phyloP scores from a whole-genome alignment of 2,329 filamentous ascomycete species.

The Tolypocladium album region DNA sequence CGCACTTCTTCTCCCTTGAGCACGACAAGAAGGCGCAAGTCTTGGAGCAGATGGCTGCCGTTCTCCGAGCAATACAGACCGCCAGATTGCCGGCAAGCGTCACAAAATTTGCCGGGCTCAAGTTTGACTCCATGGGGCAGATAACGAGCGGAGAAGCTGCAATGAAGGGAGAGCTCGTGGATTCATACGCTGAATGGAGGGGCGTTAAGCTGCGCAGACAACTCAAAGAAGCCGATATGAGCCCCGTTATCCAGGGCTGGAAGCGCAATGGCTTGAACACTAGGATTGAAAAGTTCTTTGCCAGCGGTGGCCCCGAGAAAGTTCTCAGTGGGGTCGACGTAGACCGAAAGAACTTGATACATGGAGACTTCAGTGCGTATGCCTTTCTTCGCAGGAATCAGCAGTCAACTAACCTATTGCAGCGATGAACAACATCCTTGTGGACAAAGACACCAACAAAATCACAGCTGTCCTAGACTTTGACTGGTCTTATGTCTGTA shows the following conservation, averaged over 20 bases:
- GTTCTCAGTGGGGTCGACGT: slow-evolving; percentile 8
- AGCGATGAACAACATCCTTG: slow-evolving; percentile 17
- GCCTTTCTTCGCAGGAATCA: background rate
- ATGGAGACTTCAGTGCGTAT: slow-evolving; percentile 16
- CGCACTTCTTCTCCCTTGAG: slow-evolving; percentile 5
- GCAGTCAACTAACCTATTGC: background rate
- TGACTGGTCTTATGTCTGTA: slow-evolving; percentile 12
- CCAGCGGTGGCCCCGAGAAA: background rate
- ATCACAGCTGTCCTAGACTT: slow-evolving; percentile 17
- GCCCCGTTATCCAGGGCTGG: slow-evolving; percentile 11
- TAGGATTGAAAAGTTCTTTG: slow-evolving; percentile 8
- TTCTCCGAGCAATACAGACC: slow-evolving; percentile 9
- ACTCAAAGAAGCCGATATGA: slow-evolving; percentile 5
- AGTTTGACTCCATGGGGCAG: slow-evolving; percentile 5
- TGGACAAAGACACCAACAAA: slow-evolving; percentile 7
- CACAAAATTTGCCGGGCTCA: slow-evolving; percentile 10
- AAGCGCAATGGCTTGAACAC: slow-evolving; percentile 3
- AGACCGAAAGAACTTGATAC: slow-evolving; percentile 7
- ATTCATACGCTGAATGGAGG: slow-evolving; percentile 8
- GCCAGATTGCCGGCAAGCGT: slow-evolving; percentile 6
- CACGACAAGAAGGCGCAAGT: slow-evolving; percentile 4
- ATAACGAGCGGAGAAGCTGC: slow-evolving; percentile 9
- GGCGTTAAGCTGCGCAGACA: slow-evolving; percentile 1
- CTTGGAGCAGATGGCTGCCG: slow-evolving; percentile 11
- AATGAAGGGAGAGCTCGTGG: slow-evolving; percentile 7